Evolutionary conservation across 2,329 filamentous ascomycete species (phyloP).

Genomic region (Colletotrichum lini): DNA sequence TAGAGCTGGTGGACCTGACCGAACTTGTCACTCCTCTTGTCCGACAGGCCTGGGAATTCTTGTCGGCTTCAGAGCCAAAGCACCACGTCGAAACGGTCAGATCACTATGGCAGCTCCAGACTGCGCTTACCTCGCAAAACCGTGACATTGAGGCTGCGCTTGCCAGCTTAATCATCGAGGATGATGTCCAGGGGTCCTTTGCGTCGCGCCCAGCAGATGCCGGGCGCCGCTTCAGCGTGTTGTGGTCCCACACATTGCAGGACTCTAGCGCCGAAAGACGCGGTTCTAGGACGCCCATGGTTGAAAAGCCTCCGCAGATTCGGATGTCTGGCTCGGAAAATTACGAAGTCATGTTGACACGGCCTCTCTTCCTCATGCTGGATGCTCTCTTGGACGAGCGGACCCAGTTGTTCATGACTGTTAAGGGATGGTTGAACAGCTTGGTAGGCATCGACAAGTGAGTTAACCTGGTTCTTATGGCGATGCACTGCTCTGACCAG

Average conservation of each 20-base stretch:
- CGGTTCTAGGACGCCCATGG: conserved; percentile 55
- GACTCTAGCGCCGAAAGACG: conserved; percentile 61
- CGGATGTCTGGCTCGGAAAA: conserved; percentile 71
- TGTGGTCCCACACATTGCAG: conserved; percentile 86
- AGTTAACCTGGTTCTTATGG: conserved; percentile 43
- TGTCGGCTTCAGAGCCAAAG: conserved; percentile 88
- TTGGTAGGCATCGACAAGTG: conserved; percentile 75
- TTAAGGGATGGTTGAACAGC: conserved; percentile 84
- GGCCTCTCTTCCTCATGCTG: conserved; percentile 85
- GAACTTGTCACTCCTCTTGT: conserved; percentile 79
- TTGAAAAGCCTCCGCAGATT: conserved; percentile 52
- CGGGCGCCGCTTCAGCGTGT: conserved; percentile 78
- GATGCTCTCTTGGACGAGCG: conserved; percentile 82
- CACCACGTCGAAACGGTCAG: conserved; percentile 95
- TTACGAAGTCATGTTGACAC: conserved; percentile 81
- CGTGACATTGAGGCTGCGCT: conserved; percentile 87
- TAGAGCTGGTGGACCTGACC: conserved; percentile 67
- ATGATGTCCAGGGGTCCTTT: conserved; percentile 63
- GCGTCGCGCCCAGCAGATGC: conserved; percentile 68
- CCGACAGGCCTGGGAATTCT: conserved; percentile 80
- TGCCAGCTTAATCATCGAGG: conserved; percentile 75
- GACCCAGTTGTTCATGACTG: conserved; percentile 81
- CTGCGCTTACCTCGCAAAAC: conserved; percentile 74
- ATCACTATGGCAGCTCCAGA: conserved; percentile 88
- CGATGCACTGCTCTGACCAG: background rate